Percentiles rank a stretch among this genome's conserved stretches.
phyloP scores from a whole-genome alignment of 78 protist genomes.

The Planoprotostelium fungivorum region DNA sequence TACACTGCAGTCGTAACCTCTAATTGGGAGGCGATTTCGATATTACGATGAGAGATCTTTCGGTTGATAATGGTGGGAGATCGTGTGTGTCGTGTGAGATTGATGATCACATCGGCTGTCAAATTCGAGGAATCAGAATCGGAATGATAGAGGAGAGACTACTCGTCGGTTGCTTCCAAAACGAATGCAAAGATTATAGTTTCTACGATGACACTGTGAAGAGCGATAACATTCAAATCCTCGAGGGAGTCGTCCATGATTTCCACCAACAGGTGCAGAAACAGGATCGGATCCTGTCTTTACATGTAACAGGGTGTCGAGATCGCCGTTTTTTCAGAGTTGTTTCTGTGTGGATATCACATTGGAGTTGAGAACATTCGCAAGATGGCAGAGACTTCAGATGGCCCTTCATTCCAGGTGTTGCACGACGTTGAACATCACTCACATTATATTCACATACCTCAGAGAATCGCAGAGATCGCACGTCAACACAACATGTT shows the following conservation, averaged over 20 bases:
- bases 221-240: background rate
- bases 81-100: too few relatives aligned
- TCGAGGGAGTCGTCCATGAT: background rate
- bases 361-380: background rate
- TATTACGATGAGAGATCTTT: too few relatives aligned
- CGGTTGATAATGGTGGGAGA: too few relatives aligned
- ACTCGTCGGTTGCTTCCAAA: background rate
- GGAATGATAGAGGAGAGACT: too few relatives aligned
- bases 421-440: too few relatives aligned
- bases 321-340: background rate
- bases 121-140: too few relatives aligned
- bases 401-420: too few relatives aligned
- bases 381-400: background rate
- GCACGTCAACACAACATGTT: background rate
- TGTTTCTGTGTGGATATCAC: slow-evolving; percentile 4
- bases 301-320: background rate
- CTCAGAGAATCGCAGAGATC: background rate
- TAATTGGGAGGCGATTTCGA: too few relatives aligned
- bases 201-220: background rate
- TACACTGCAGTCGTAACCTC: too few relatives aligned
- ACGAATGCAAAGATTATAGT: background rate
- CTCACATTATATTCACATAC: background rate
- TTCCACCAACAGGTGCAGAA: background rate
- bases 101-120: too few relatives aligned
- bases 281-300: background rate